Evolutionary conservation across 768 basidiomycete species (phyloP), one percentile per base, ranked within the genome.

Genomic region (Sutorius australiensis): DNA sequence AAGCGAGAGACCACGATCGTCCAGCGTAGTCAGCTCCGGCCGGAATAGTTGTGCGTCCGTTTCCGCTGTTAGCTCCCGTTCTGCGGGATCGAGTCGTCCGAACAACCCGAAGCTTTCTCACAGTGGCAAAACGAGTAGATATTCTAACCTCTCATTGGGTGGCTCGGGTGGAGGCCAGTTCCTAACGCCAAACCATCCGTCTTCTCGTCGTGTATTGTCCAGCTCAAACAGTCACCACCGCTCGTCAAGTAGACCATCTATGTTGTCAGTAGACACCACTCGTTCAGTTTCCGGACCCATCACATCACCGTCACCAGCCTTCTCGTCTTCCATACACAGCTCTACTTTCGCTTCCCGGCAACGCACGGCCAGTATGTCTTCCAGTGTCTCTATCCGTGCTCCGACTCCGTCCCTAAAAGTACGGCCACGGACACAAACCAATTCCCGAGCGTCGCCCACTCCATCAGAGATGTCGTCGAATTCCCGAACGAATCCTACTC

Each of bases 331-430:
- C 17, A 46, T 89, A 17, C 77, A 79, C 55, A 74, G 74, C 30
- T 78, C 90, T 5, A 93, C 91, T 8, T 89, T 84, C 66, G 79
- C 91, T 31, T 92, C 91, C n/a, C 81, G 91, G 30, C 91, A 92
- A 61, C 80, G 91, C 19, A 91, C 89, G 19, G 71, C 77, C 31
- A 92, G 90, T 63, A 67, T 86, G 45, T 70, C 75, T 0, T 75
- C 77, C 11, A 78, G 75, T 39, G 68, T 74, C 53, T 65, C 72
- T 9, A 64, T 65, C 45, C 72, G 73, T 31, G 61, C 67, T 24
- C 57, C 59, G 5, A 67, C 66, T 41, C 67, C 68, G 33, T 63
- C 73, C 31, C 63, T 73, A 34, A 61, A 40, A 46, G 50, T 61
- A 11, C 71, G 72, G 17, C 69, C 75, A 32, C 76, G 77, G 38